Conservation (phyloP, 2,329 filamentous ascomycete genomes). For the Nothopassalora personata region DNA sequence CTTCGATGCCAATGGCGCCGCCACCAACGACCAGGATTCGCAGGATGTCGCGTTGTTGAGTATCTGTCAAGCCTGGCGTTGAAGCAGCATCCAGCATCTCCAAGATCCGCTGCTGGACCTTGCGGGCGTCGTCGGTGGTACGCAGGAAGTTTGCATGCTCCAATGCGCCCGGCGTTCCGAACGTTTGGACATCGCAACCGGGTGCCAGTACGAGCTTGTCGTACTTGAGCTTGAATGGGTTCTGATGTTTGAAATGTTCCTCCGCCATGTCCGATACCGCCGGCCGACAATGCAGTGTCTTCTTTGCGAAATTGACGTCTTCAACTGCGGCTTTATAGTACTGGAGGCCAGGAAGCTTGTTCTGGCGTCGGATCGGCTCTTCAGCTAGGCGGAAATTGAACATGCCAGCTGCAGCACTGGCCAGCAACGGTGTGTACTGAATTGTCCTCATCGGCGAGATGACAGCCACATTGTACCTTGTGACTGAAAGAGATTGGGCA, state of each 20-base stretch:
- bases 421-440: constrained; percentile 43
- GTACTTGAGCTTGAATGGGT: constrained; percentile 37
- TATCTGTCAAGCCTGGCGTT: constrained; percentile 27
- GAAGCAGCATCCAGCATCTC: constrained; percentile 37
- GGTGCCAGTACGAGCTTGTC: constrained; percentile 41
- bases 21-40: constrained; percentile 40
- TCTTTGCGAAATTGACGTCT: constrained; percentile 35
- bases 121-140: constrained; percentile 34
- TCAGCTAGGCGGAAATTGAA: constrained; percentile 41
- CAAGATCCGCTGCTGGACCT: constrained; percentile 33
- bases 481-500: constrained; percentile 32
- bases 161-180: constrained; percentile 37
- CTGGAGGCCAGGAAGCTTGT: constrained; percentile 18
- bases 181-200: constrained; percentile 39
- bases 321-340: constrained; percentile 39
- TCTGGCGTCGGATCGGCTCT: constrained; percentile 38
- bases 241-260: constrained; percentile 20
- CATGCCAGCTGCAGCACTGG: constrained; percentile 41
- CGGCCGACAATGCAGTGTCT: constrained; percentile 34
- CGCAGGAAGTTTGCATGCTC: constrained; percentile 38
- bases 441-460: constrained; percentile 41
- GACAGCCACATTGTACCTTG: constrained; percentile 37
- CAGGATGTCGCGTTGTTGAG: constrained; percentile 32
- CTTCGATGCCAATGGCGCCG: constrained; percentile 40
- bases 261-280: constrained; percentile 29